phyloP scores from a whole-genome alignment of 164 flowering plant genomes.

The Kingdonia uniflora region DNA sequence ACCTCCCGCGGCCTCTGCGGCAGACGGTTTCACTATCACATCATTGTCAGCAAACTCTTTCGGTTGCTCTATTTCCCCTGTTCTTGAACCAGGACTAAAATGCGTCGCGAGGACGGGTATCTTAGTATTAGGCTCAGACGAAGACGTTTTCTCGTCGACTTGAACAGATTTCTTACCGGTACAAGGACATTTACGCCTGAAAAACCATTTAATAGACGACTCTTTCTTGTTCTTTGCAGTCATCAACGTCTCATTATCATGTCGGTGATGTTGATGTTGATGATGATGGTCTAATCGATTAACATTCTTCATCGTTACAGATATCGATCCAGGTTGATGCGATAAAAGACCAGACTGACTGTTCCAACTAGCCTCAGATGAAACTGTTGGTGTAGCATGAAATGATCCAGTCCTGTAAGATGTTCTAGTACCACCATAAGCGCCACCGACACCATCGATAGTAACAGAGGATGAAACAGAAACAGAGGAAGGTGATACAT shows the following conservation, averaged over 20 bases:
- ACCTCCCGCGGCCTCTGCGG: neutral
- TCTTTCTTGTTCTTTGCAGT: conserved; percentile 10
- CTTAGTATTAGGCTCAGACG: neutral
- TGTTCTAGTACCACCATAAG: conserved; percentile 31
- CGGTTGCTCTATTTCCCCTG: neutral
- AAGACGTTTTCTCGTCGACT: conserved; percentile 32
- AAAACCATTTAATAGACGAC: conserved; percentile 31
- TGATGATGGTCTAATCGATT: conserved; percentile 2
- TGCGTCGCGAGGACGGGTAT: conserved; percentile 10
- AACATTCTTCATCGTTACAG: conserved; percentile 26
- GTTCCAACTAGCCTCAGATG: conserved; percentile 95
- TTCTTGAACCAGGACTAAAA: too few relatives aligned
- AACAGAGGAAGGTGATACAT: neutral
- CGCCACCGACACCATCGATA: conserved; percentile 26
- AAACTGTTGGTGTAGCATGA: conserved; percentile 75
- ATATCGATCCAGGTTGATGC: conserved; percentile 47
- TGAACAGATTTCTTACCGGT: conserved; percentile 55
- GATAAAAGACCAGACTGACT: conserved; percentile 74
- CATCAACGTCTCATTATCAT: too few relatives aligned
- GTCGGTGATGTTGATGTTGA: too few relatives aligned
- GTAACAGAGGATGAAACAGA: neutral
- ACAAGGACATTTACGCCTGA: conserved; percentile 60
- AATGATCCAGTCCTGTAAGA: conserved; percentile 47
- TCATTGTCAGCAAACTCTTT: neutral
- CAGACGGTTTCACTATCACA: neutral